A percentile compares a stretch with the other conserved stretches of the same genome.
phyloP scores from a whole-genome alignment of 768 basidiomycete species.

The Mycena pura region DNA sequence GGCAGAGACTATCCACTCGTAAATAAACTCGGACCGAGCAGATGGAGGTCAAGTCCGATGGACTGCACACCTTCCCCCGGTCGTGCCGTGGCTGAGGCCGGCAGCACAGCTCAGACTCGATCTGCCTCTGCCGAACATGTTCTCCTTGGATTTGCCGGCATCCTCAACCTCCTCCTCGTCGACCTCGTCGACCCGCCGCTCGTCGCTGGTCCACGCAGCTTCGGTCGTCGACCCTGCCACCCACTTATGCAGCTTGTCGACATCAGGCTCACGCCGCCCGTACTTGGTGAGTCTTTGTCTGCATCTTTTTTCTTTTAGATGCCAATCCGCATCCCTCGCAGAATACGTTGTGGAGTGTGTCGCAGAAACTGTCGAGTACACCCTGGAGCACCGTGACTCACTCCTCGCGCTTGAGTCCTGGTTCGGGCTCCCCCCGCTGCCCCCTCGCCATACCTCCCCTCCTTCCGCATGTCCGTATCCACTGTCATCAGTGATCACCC shows the following conservation, averaged over 20 bases:
- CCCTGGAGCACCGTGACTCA: not conserved
- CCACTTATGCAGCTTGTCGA: slow-evolving; percentile 14
- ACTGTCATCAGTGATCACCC: slow-evolving; percentile 15
- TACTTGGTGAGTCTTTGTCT: slow-evolving; percentile 5
- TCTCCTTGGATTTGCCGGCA: no score
- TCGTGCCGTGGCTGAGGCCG: no score
- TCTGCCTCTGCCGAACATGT: no score
- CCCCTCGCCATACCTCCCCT: not conserved
- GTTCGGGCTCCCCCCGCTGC: not conserved
- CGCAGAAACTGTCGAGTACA: slow-evolving; percentile 14
- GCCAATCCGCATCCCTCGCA: not conserved
- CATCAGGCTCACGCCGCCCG: slow-evolving; percentile 4
- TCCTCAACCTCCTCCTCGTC: no score
- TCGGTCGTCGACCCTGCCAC: slow-evolving; percentile 12
- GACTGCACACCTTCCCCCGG: no score
- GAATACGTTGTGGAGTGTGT: slow-evolving; percentile 21
- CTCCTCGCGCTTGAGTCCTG: no score
- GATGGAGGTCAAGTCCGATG: no score
- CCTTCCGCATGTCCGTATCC: slow-evolving; percentile 6
- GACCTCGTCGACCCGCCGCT: no score
- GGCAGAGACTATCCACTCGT: no score
- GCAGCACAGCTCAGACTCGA: no score
- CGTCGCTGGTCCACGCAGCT: no score
- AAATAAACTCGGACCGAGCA: no score
- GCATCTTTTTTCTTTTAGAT: not conserved